A percentile compares a stretch with the other conserved stretches of the same genome.
Evolutionary conservation across 2,329 filamentous ascomycete genomes (phyloP).

Genomic region (Aspergillus ochraceus): DNA sequence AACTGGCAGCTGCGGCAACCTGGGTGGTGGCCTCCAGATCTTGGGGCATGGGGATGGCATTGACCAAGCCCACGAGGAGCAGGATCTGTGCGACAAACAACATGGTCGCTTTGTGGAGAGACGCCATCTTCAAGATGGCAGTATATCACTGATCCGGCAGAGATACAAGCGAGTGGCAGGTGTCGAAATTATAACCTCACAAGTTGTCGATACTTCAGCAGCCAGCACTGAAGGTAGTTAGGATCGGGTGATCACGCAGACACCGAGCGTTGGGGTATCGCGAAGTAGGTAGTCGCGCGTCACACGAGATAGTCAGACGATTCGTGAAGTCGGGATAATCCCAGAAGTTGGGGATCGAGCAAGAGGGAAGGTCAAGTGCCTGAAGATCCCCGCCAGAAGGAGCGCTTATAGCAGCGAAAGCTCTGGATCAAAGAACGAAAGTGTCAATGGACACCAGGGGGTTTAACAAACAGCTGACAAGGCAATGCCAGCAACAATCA

Average conservation of each 20-base stretch:
- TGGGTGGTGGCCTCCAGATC: constrained; percentile 16
- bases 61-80: constrained; percentile 32
- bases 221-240: constrained; percentile 24
- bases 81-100: constrained; percentile 32
- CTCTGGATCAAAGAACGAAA: constrained; percentile 6
- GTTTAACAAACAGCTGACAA: neutral
- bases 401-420: constrained; percentile 6
- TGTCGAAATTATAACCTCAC: constrained; percentile 13
- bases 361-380: neutral
- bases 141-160: constrained; percentile 32
- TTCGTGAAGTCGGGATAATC: neutral
- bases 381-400: neutral
- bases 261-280: neutral
- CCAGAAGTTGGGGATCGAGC: neutral
- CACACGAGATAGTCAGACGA: constrained; percentile 16
- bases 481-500: neutral
- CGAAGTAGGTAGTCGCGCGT: constrained; percentile 2
- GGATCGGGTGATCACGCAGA: constrained; percentile 13
- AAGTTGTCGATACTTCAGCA: constrained; percentile 23
- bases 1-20: constrained; percentile 23
- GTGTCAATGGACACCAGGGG: constrained; percentile 4
- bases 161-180: constrained; percentile 12
- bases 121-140: constrained; percentile 25
- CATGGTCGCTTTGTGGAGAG: constrained; percentile 25
- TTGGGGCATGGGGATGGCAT: constrained; percentile 32